These are phyloP conservation scores for Apiosordaria backusii DNA, from an alignment of 495 filamentous ascomycete species.

Conservation along the genomic window DNA sequence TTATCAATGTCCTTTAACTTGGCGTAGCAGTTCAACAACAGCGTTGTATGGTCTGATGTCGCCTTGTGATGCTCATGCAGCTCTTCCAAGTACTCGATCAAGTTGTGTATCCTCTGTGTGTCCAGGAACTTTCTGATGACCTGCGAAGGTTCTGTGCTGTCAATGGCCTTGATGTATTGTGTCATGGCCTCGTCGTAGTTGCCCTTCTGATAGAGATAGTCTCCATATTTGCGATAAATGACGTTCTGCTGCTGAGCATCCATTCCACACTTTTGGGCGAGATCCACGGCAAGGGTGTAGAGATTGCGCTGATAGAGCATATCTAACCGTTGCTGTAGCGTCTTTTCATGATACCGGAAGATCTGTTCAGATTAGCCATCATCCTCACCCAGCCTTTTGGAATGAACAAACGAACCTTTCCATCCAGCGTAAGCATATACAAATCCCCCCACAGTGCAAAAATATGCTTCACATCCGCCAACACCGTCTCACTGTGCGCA, in stretches of 20 bases:
- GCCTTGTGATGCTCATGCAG: slow-evolving; percentile 91
- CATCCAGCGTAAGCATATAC: slow-evolving; percentile 81
- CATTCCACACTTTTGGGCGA: slow-evolving; percentile 83
- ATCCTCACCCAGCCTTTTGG: not conserved
- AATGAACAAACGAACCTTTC: slow-evolving; percentile 63
- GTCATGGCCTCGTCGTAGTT: slow-evolving; percentile 98
- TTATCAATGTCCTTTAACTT: slow-evolving; percentile 96
- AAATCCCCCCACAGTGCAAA: slow-evolving; percentile 90
- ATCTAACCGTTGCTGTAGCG: slow-evolving; percentile 84
- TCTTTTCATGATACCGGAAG: slow-evolving; percentile 88
- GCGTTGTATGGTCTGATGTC: slow-evolving; percentile 92
- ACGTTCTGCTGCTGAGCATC: slow-evolving; percentile 78
- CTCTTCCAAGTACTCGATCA: slow-evolving; percentile 97
- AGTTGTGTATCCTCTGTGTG: slow-evolving; percentile 91
- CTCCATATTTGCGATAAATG: slow-evolving; percentile 91
- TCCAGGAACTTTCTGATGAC: slow-evolving; percentile 95
- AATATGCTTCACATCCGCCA: slow-evolving; percentile 71
- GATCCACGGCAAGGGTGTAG: slow-evolving; percentile 84
- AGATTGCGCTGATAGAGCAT: slow-evolving; percentile 92
- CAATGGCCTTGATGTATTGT: slow-evolving; percentile 93
- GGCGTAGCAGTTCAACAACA: slow-evolving; percentile 94
- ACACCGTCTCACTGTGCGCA: slow-evolving; percentile 79
- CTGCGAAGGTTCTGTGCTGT: slow-evolving; percentile 90
- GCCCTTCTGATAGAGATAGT: slow-evolving; percentile 90
- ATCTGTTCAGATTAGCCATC: not conserved